Evolutionary conservation across 805 yeast genomes (phyloP).

Genomic region (Suhomyces sp.): DNA sequence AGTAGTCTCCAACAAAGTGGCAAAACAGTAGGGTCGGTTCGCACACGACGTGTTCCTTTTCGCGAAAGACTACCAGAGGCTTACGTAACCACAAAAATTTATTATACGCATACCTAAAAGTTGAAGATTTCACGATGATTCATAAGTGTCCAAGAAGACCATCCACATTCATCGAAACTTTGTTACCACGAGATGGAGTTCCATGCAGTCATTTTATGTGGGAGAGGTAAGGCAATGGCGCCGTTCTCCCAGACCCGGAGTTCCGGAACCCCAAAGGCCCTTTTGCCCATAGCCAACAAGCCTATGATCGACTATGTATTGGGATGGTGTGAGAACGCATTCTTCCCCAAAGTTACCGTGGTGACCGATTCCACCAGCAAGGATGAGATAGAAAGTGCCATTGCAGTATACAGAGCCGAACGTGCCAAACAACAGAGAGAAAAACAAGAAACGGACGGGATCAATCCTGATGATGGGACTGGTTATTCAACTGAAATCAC

Average conservation of each 20-base stretch:
- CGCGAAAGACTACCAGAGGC: too few species aligned
- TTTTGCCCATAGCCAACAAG: slow-evolving; percentile 84
- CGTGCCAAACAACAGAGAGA: slow-evolving; percentile 27
- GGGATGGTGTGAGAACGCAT: slow-evolving; percentile 91
- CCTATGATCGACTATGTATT: slow-evolving; percentile 86
- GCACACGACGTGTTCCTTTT: too few species aligned
- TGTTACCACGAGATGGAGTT: slow-evolving; percentile 67
- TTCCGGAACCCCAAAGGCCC: slow-evolving; percentile 75
- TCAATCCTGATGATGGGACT: slow-evolving; percentile 11
- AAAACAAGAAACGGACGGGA: slow-evolving; percentile 9
- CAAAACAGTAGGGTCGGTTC: too few species aligned
- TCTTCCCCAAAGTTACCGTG: slow-evolving; percentile 67
- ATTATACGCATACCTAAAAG: too few species aligned
- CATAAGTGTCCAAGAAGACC: too few species aligned
- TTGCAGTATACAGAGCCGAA: slow-evolving; percentile 46
- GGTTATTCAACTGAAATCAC: slow-evolving; percentile 23
- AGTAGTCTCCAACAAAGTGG: slow-evolving; percentile 4
- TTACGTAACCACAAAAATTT: too few species aligned
- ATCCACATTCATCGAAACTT: too few species aligned
- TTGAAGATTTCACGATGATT: too few species aligned
- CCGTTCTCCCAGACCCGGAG: slow-evolving; percentile 69
- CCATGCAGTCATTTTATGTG: slow-evolving; percentile 89
- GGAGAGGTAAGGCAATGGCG: slow-evolving; percentile 68
- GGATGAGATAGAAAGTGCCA: slow-evolving; percentile 46
- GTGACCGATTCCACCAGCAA: slow-evolving; percentile 52